Evolutionary conservation across 139 green algal species (phyloP).

Genomic region (Auxenochlorella pyrenoidosa): DNA sequence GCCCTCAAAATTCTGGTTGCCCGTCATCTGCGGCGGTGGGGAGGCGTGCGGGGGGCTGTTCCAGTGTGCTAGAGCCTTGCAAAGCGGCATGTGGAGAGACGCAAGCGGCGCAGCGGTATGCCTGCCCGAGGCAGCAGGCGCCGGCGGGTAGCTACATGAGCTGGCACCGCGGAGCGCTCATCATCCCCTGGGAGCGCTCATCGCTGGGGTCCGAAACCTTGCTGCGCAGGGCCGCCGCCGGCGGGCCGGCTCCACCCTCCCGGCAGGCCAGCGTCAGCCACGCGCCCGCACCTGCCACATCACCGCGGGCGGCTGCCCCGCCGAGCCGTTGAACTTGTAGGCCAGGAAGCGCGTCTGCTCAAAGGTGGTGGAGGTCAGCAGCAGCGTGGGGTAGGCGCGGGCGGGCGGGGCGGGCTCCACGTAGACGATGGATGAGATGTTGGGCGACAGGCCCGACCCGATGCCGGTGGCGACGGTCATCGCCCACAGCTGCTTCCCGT

Average conservation of each 20-base stretch:
- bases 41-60: background rate
- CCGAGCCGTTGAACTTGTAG: slow-evolving; percentile 9
- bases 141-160: too few species aligned
- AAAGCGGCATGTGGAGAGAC: too few species aligned
- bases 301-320: background rate
- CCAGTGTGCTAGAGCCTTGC: too few species aligned
- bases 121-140: too few species aligned
- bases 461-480: background rate
- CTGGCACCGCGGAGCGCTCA: too few species aligned
- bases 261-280: background rate
- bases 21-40: background rate
- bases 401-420: background rate
- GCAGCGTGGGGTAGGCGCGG: background rate
- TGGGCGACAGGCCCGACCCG: background rate
- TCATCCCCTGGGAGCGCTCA: too few species aligned
- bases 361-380: slow-evolving; percentile 6
- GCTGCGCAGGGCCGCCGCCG: too few species aligned
- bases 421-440: slow-evolving; percentile 12
- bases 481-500: slow-evolving; percentile 13
- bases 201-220: too few species aligned
- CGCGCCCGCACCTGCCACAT: background rate
- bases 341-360: slow-evolving; percentile 22
- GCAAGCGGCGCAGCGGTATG: too few species aligned
- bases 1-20: slow-evolving; percentile 24
- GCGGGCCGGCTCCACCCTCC: too few species aligned